phyloP scores from a whole-genome alignment of 2,329 filamentous ascomycete genomes.

The Alternaria rosae region DNA sequence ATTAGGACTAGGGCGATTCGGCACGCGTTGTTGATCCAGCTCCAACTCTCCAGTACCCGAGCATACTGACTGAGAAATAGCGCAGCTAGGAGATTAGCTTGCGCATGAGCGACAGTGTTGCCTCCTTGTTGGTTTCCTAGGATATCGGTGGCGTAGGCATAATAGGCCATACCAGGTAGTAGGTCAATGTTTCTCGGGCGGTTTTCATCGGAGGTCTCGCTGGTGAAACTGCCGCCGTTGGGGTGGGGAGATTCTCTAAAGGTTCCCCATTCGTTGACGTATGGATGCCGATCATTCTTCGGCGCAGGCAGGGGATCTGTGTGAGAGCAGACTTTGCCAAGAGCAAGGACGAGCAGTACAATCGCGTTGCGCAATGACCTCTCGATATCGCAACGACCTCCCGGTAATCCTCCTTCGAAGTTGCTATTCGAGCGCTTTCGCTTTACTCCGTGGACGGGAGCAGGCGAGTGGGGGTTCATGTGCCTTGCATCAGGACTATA shows the following conservation, averaged over 20 bases:
- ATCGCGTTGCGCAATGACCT: conserved; percentile 69
- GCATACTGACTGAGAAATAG: conserved; percentile 90
- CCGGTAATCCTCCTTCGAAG: conserved; percentile 36
- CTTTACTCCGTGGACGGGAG: conserved; percentile 30
- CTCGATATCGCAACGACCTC: conserved; percentile 33
- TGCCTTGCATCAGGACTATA: conserved; percentile 43
- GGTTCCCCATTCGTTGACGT: conserved; percentile 32
- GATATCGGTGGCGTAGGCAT: conserved; percentile 84
- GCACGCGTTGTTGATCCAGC: conserved; percentile 69
- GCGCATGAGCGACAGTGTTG: conserved; percentile 82
- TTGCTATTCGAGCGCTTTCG: conserved; percentile 45
- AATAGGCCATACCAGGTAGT: conserved; percentile 90
- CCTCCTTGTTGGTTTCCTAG: conserved; percentile 81
- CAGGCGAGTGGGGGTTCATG: conserved; percentile 33
- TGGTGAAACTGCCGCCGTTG: conserved; percentile 47
- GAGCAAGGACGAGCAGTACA: conserved; percentile 80
- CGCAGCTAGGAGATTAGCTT: conserved; percentile 83
- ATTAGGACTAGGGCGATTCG: conserved; percentile 74
- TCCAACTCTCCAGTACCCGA: conserved; percentile 84
- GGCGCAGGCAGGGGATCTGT: conserved; percentile 60
- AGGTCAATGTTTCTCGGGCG: conserved; percentile 75
- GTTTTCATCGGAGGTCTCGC: conserved; percentile 32
- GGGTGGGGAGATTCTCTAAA: conserved; percentile 48
- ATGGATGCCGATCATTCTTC: conserved; percentile 56
- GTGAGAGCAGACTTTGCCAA: conserved; percentile 80